Conservation (phyloP, 176 grass and related monocot genomes). For the Hyparrhenia diplandra region DNA sequence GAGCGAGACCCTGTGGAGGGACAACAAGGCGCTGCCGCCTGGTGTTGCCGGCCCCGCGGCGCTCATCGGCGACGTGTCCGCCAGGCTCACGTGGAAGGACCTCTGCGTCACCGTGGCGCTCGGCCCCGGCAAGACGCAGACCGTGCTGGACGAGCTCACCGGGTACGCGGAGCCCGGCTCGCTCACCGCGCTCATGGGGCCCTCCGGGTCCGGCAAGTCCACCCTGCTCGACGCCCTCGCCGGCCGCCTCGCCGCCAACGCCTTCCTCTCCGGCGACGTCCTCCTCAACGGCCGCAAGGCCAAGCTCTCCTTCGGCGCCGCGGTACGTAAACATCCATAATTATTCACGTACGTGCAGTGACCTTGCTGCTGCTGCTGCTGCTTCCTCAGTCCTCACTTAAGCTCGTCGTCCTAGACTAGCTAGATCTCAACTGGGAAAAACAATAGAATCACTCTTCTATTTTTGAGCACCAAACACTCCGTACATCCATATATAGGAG, state of each 20-base stretch:
- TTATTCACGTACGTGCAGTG: neutral
- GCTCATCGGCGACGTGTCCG: slow-evolving; percentile 80
- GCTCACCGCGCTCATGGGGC: slow-evolving; percentile 85
- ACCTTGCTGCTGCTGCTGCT: neutral
- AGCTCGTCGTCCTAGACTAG: neutral
- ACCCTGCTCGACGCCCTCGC: slow-evolving; percentile 92
- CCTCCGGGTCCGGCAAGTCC: slow-evolving; percentile 95
- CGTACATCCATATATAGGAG: neutral
- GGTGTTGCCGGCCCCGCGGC: slow-evolving; percentile 27
- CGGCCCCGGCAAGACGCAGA: slow-evolving; percentile 69
- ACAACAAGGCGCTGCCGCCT: slow-evolving; percentile 42
- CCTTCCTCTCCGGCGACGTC: slow-evolving; percentile 77
- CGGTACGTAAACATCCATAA: slow-evolving; percentile 33
- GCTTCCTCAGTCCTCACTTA: neutral
- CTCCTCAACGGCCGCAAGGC: slow-evolving; percentile 92
- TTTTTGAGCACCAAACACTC: neutral
- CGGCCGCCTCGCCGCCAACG: slow-evolving; percentile 87
- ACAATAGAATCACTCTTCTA: neutral
- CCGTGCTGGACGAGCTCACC: slow-evolving; percentile 81
- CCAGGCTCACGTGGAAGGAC: slow-evolving; percentile 97
- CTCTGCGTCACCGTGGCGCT: slow-evolving; percentile 78
- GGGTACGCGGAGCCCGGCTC: slow-evolving; percentile 88
- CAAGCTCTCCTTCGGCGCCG: slow-evolving; percentile 97
- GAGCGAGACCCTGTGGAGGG: slow-evolving; percentile 89
- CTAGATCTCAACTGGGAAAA: neutral